Base-by-base conservation (phyloP, 1,284 basidiomycete genomes). In the Termitomyces sp. region DNA sequence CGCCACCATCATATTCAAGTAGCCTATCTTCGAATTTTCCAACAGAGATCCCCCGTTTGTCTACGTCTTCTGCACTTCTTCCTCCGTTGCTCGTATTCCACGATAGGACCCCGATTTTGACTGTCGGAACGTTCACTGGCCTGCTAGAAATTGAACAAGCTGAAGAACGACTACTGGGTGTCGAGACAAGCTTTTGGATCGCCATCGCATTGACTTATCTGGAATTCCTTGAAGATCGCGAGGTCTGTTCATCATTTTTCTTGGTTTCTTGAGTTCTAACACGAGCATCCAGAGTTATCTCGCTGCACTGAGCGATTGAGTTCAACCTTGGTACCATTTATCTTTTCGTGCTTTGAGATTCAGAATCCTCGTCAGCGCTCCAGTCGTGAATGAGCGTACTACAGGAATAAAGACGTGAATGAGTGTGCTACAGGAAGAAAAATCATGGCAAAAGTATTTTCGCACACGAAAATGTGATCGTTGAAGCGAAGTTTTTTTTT, bases 101-200 rank as follows among this genome's bases (percentile, higher is more conserved):
- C 53, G 88, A 90, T 64, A 80, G 72, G 31, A 90, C 88, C 1
- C 83, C 88, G 0, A 68, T 85, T 2, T 75, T 84, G 57, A 83
- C 80, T 0, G 73, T 85, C 13, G 68, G 77, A 5, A 79, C 81
- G 1, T 69, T 79, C 17, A 80, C 76, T 0, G 89, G 88, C 1
- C 52, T 82, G 28, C 66, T 91, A 28, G 85, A 87, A 65, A 69
- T 91, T 30, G 79, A 88, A 48, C 70, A 72, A 52, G 70, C 70
- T 3, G 79, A 85, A 58, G 80, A 82, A 52, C 69, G 72, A n/a
- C 67, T 76, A 34, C 64, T 89, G 28, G 89, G 88, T 12, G 79
- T 91, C 33, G 86, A 90, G 47, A 78, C 79, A 13, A 83, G 82
- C 55, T 91, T 92, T 65, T 92, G 88, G 83, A 72, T 90, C 42